Conservation (phyloP, 768 basidiomycete genomes). For the Exidia glandulosa region DNA sequence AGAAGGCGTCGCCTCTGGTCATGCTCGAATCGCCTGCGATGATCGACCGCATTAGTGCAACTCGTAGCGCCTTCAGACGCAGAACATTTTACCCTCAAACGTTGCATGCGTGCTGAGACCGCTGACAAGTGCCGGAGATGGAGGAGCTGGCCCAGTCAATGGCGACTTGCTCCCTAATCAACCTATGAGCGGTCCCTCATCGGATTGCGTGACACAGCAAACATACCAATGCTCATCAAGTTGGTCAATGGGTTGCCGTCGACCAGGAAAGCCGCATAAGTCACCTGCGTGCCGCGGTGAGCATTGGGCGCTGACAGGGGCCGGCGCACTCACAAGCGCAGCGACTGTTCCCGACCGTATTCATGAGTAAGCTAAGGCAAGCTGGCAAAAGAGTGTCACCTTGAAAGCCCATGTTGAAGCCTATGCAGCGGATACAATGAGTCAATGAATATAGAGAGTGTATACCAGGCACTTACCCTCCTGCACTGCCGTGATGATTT, state of each 20-base stretch:
- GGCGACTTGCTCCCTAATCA: not conserved
- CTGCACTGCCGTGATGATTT: slow-evolving; percentile 2
- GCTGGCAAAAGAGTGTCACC: not conserved
- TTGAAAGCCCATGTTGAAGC: slow-evolving; percentile 5
- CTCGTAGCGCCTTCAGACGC: not conserved
- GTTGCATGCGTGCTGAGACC: slow-evolving; percentile 1
- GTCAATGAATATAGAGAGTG: not conserved
- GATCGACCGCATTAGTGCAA: not conserved
- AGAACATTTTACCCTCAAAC: slow-evolving; percentile 1
- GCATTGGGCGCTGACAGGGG: too few species aligned
- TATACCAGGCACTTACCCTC: not conserved
- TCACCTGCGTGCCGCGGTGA: not conserved
- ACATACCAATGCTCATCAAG: slow-evolving; percentile 2
- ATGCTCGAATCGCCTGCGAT: slow-evolving; percentile 3
- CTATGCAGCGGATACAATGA: not conserved
- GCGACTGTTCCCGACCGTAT: too few species aligned
- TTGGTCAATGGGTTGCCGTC: slow-evolving; percentile 5
- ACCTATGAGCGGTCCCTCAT: not conserved
- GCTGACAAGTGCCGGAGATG: not conserved
- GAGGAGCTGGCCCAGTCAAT: not conserved
- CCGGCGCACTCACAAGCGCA: too few species aligned
- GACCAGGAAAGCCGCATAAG: slow-evolving; percentile 1
- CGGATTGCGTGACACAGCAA: not conserved
- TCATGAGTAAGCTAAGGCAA: too few species aligned
- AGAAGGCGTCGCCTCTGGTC: slow-evolving; percentile 5